Percentiles rank a stretch among this genome's conserved stretches.
Conservation (phyloP, 257 asterid genomes). For the Primulina eburnea region DNA sequence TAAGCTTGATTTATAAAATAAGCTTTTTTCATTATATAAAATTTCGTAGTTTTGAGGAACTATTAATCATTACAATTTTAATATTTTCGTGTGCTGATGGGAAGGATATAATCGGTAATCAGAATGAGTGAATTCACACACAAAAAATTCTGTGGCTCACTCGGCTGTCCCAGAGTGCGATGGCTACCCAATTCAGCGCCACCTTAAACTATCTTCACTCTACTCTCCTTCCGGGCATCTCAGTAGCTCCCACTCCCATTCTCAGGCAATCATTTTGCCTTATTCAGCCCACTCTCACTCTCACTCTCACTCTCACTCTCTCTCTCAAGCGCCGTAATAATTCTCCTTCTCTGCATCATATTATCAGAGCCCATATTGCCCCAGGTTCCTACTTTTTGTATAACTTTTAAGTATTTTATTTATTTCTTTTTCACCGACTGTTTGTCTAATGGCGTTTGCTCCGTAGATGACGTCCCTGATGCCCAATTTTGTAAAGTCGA, state of each 20-base stretch:
- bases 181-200: conserved; percentile 23
- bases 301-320: conserved; percentile 6
- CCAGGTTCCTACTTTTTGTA: conserved; percentile 32
- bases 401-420: not conserved
- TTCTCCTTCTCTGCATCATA: conserved; percentile 31
- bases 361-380: conserved; percentile 46
- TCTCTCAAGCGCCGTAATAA: conserved; percentile 18
- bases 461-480: conserved; percentile 61
- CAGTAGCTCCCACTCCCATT: conserved; percentile 25
- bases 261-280: conserved; percentile 23
- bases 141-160: too few relatives aligned
- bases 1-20: too few relatives aligned
- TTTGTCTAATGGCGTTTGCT: conserved; percentile 22
- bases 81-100: too few relatives aligned
- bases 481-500: conserved; percentile 85
- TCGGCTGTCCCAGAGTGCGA: too few relatives aligned
- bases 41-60: too few relatives aligned
- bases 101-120: too few relatives aligned
- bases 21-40: too few relatives aligned
- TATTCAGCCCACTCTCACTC: conserved; percentile 26
- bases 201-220: conserved; percentile 26
- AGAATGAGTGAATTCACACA: too few relatives aligned
- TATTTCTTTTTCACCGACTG: conserved; percentile 15
- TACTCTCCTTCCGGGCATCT: conserved; percentile 25
- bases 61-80: too few relatives aligned